Evolutionary conservation across 345 rosid genomes (phyloP).

Genomic region (Linum trigynum): DNA sequence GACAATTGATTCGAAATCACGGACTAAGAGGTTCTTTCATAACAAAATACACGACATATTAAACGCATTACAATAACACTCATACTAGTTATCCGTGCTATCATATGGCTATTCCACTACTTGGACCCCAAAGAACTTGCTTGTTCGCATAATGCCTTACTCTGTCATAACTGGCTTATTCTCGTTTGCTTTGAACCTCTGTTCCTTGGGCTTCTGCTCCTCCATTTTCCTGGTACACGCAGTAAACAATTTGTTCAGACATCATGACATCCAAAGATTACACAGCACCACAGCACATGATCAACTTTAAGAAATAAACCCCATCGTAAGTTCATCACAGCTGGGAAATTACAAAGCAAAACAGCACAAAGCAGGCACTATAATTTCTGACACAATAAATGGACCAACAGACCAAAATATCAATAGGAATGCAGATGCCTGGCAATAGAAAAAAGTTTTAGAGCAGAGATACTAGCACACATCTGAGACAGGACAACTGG

Average conservation of each 20-base stretch:
- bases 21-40: not conserved
- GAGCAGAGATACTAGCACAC: too few species aligned
- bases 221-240: constrained; percentile 56
- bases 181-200: constrained; percentile 80
- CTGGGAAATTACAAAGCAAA: too few species aligned
- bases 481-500: too few species aligned
- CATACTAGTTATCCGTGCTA: not conserved
- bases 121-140: not conserved
- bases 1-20: not conserved
- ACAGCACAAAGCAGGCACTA: too few species aligned
- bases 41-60: not conserved
- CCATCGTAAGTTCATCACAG: too few species aligned
- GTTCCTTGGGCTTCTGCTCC: constrained; percentile 95
- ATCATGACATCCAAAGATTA: not conserved
- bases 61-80: not conserved
- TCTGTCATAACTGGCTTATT: constrained; percentile 96
- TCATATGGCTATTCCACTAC: not conserved
- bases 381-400: too few species aligned
- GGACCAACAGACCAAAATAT: too few species aligned
- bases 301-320: too few species aligned
- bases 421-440: too few species aligned
- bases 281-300: not conserved
- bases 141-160: constrained; percentile 10
- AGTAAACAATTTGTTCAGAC: not conserved
- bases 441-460: too few species aligned